Base-by-base conservation (phyloP, 352 stramenopile genomes). In the Ochromonadaceae sp. region DNA sequence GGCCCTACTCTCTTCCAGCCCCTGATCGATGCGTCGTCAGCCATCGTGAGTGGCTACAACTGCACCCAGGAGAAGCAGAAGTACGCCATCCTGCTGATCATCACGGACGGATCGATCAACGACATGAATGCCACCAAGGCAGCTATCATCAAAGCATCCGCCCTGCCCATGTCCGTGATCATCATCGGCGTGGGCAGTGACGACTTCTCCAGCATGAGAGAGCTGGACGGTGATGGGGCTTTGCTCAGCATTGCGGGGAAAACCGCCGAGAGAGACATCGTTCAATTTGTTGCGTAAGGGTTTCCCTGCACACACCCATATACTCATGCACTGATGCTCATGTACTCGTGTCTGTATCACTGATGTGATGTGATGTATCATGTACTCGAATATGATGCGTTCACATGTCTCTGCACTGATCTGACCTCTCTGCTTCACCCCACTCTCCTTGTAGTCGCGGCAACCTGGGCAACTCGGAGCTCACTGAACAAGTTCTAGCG, bases 81-180 rank as follows among this genome's bases (percentile, higher is more conserved):
- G 68, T 91, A 90, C 67, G 79, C 82, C 61, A 80, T 91, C 22
- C 67, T 90, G 32, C 71, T 91, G 26, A 86, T 91, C 65, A 74
- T 91, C 42, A 91, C 83, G 0, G 77, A 91, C 67, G 83, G 82
- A 36, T 80, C 74, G 26, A 90, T 90, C 47, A 87, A 88, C 74
- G 83, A 91, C 63, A 88, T 90, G 80, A 71, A 82, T 36, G 26
- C 9, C 1, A 87, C 80, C 7, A 79, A 79, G 38, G 48, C 66
- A 41, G 50, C 56, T 20, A 67, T 90, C 52, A 67, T 80, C 31
- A 57, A 72, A 39, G 68, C 76, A 17, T 70, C 66, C 39, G 62
- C 83, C 38, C 65, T 70, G 14, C 81, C 82, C 25, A 53, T 88
- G 12, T 35, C 49, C 28, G 63, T 76, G 32, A 53, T 76, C 34